phyloP scores from a whole-genome alignment of 352 stramenopile species.

The Globisporangium nagaii region DNA sequence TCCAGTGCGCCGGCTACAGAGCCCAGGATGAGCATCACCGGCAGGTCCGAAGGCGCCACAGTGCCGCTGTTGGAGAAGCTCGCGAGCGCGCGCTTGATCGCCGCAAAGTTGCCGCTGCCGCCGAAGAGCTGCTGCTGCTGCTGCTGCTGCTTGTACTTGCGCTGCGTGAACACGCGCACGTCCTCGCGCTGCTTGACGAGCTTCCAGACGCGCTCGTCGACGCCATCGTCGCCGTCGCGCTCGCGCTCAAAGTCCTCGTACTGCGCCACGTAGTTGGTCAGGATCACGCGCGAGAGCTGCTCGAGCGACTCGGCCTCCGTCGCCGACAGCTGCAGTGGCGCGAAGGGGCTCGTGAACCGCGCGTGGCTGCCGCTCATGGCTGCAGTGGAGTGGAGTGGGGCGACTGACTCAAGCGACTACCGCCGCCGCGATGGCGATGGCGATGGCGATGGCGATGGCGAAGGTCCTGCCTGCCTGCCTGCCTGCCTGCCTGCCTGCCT shows the following conservation, averaged over 20 bases:
- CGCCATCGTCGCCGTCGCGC: neutral
- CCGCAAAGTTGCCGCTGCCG: neutral
- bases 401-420: no score
- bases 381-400: no score
- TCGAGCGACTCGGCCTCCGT: no score
- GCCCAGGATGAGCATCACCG: conserved; percentile 4
- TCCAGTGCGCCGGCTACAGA: conserved; percentile 6
- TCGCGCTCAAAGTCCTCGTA: neutral
- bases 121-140: neutral
- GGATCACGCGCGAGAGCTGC: neutral
- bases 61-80: neutral
- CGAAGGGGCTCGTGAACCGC: no score
- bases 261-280: conserved; percentile 1
- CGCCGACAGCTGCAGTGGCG: no score
- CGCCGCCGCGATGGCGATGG: no score
- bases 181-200: neutral
- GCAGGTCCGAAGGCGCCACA: neutral
- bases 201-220: neutral
- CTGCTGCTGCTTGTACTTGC: neutral
- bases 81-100: neutral
- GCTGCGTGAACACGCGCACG: neutral
- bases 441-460: no score
- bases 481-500: no score
- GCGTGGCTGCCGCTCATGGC: no score
- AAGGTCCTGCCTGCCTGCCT: no score